Percentiles rank a stretch among this genome's conserved stretches.
These are phyloP conservation scores for Termitomyces sp. DNA, from an alignment of 768 basidiomycete genomes.

Conservation along the genomic window DNA sequence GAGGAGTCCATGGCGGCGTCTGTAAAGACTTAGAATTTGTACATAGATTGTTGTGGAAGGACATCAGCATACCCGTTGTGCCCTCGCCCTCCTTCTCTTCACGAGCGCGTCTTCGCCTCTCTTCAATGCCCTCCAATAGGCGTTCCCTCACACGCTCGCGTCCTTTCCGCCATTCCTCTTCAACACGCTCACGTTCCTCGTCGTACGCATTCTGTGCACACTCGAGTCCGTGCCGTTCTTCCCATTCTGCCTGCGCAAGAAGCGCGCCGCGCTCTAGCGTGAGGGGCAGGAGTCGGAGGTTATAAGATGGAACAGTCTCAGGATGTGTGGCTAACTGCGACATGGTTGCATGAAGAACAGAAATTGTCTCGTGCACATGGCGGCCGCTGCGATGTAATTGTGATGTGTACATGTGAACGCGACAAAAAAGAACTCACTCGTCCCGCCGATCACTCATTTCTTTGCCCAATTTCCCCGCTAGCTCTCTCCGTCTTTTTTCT, in stretches of 20 bases:
- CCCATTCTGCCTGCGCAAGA: slow-evolving; percentile 58
- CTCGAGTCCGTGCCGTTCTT: slow-evolving; percentile 66
- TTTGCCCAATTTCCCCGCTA: slow-evolving; percentile 65
- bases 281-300: slow-evolving; percentile 66
- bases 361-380: slow-evolving; percentile 59
- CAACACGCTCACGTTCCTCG: slow-evolving; percentile 74
- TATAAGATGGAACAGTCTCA: slow-evolving; percentile 59
- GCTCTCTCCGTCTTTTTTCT: slow-evolving; percentile 65
- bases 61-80: slow-evolving; percentile 54
- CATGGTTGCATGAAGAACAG: slow-evolving; percentile 51
- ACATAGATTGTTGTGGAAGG: slow-evolving; percentile 4
- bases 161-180: slow-evolving; percentile 78
- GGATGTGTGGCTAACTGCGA: slow-evolving; percentile 66
- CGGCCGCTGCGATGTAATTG: slow-evolving; percentile 37
- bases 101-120: slow-evolving; percentile 68
- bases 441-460: slow-evolving; percentile 72
- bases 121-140: slow-evolving; percentile 80
- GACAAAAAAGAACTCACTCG: slow-evolving; percentile 43
- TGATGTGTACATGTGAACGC: slow-evolving; percentile 6
- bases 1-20: slow-evolving; percentile 74
- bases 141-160: slow-evolving; percentile 72
- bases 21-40: slow-evolving; percentile 20
- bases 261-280: slow-evolving; percentile 74
- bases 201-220: slow-evolving; percentile 67
- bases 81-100: slow-evolving; percentile 91